Base-by-base conservation (phyloP, 116 monocot genomes). In the Dioscorea cayenensis region DNA sequence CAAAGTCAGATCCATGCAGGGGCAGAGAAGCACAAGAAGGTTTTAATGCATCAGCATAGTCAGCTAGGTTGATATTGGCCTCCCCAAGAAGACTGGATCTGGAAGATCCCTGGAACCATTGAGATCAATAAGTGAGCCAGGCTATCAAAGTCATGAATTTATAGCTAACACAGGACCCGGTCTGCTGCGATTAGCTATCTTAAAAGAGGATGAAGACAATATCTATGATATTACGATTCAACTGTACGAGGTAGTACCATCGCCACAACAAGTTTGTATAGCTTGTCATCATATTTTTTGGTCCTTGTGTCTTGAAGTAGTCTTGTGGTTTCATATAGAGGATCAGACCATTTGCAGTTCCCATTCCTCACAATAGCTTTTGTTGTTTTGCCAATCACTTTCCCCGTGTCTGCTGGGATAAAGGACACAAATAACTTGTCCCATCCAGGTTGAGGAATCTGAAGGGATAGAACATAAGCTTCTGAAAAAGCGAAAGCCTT, bases 371-470 rank as follows among this genome's bases (percentile, higher is more conserved):
- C 99, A 76, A 73, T 89, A 74, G 89, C 84, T 76, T 94, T 99
- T 66, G 77, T 89, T 38, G 99, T 99, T 76, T 99, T 99, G 75
- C 91, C 88, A 77, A 78, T 83, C 58, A 70, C 75, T 78, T 92
- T 93, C 25, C 85, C 94, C 0, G 77, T 83, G 23, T 99, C 99
- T 59, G 67, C 36, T 65, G 99, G 83, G 63, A 90, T 80, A 77
- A 94, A 94, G 66, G 99, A 90, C 36, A 99, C 66, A 79, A 91
- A 94, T 70, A 99, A 61, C 64, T 91, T 99, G 78, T 99, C 99
- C 99, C 99, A 99, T 72, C 99, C 99, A 61, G 83, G 76, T 60
- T 90, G 93, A 71, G 99, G 99, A 83, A 99, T 72, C 99, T 99
- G 86, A 65, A 51, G 19, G 49, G 70, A 36, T 17, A 72, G 28